Conservation (phyloP, 176 grass and related monocot species). For the Avena insularis region DNA sequence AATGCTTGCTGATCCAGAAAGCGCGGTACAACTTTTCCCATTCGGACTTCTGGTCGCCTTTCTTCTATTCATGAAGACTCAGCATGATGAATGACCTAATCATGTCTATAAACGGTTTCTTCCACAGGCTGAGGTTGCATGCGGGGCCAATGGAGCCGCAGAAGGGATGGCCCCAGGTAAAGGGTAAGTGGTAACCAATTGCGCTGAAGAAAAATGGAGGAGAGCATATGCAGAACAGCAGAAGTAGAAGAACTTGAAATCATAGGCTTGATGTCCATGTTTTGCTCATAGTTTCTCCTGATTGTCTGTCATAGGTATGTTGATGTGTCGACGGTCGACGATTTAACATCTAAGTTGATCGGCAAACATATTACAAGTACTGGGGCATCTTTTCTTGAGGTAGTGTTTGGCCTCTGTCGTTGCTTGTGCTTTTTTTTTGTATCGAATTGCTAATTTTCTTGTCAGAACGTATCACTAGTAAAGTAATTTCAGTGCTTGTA, state of each 20-base stretch:
- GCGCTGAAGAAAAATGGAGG: slow-evolving; percentile 23
- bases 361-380: slow-evolving; percentile 59
- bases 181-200: slow-evolving; percentile 76
- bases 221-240: slow-evolving; percentile 32
- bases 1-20: slow-evolving; percentile 85
- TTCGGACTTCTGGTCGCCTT: background rate
- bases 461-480: slow-evolving; percentile 12
- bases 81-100: slow-evolving; percentile 32
- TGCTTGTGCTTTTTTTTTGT: background rate
- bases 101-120: slow-evolving; percentile 43
- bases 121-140: slow-evolving; percentile 69
- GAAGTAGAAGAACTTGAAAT: slow-evolving; percentile 28
- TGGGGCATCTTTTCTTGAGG: slow-evolving; percentile 86
- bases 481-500: slow-evolving; percentile 33
- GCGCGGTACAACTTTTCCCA: slow-evolving; percentile 55
- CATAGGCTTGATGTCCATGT: slow-evolving; percentile 71
- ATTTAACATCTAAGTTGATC: slow-evolving; percentile 75
- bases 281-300: slow-evolving; percentile 43
- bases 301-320: slow-evolving; percentile 65
- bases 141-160: slow-evolving; percentile 63
- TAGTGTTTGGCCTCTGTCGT: slow-evolving; percentile 54
- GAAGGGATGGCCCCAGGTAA: slow-evolving; percentile 76
- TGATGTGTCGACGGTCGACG: slow-evolving; percentile 79
- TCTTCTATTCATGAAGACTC: slow-evolving; percentile 35
- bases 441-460: slow-evolving; percentile 28